These are phyloP conservation scores for Eruca vesicaria DNA, from an alignment of 441 rosid genomes.

Conservation along the genomic window DNA sequence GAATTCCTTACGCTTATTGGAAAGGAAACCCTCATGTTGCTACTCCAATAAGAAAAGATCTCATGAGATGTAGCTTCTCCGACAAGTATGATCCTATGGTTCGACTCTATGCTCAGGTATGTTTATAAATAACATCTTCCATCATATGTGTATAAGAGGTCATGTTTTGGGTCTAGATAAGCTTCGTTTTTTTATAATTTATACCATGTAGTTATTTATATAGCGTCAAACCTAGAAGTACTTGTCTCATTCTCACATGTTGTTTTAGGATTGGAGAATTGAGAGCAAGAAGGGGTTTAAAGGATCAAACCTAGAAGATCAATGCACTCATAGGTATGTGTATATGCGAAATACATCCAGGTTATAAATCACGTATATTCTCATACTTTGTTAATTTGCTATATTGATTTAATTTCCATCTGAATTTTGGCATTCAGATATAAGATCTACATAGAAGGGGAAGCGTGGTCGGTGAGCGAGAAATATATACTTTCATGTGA, in stretches of 20 bases:
- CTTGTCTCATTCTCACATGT: background rate
- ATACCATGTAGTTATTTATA: background rate
- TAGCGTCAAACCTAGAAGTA: background rate
- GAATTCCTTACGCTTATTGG: constrained; percentile 62
- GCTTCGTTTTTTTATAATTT: background rate
- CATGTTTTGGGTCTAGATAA: background rate
- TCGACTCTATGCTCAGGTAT: constrained; percentile 42
- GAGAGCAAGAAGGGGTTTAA: constrained; percentile 33
- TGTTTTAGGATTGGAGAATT: constrained; percentile 41
- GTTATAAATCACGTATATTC: background rate
- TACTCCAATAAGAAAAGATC: constrained; percentile 23
- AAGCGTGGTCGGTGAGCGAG: too few species aligned
- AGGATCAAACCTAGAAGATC: constrained; percentile 46
- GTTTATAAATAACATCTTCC: background rate
- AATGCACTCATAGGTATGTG: constrained; percentile 59
- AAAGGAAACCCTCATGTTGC: constrained; percentile 53
- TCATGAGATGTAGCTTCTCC: constrained; percentile 48
- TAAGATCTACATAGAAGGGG: too few species aligned
- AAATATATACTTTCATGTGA: too few species aligned
- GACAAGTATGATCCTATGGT: constrained; percentile 40
- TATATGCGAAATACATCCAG: background rate
- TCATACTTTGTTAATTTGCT: background rate
- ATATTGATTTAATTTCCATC: background rate
- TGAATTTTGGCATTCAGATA: background rate
- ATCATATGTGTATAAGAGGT: background rate